A percentile compares a stretch with the other conserved stretches of the same genome.
phyloP scores from a whole-genome alignment of 768 basidiomycete species.

The Rhodotorula kratochvilovae region DNA sequence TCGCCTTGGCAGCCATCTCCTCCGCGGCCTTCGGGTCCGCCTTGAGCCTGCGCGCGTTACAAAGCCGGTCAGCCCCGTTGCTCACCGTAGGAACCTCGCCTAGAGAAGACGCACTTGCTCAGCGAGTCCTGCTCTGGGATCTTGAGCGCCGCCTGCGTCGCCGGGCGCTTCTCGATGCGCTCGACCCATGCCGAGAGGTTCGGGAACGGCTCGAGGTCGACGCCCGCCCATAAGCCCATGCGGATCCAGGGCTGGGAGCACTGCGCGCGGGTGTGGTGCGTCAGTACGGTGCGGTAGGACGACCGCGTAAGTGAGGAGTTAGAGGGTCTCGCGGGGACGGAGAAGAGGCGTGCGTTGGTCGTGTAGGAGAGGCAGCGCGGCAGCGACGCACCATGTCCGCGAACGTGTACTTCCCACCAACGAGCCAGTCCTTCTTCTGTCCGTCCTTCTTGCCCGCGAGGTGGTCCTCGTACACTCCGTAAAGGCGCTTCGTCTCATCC shows the following conservation, averaged over 20 bases:
- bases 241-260: conserved; percentile 16
- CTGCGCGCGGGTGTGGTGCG: background rate
- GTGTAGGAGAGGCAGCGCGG: background rate
- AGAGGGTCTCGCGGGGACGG: too few relatives aligned
- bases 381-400: conserved; percentile 27
- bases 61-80: background rate
- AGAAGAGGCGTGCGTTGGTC: too few relatives aligned
- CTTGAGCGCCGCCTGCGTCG: conserved; percentile 26
- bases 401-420: conserved; percentile 38
- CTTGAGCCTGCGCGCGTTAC: background rate
- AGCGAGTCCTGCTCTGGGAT: conserved; percentile 25
- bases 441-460: conserved; percentile 31
- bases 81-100: background rate
- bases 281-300: too few relatives aligned
- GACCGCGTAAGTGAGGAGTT: too few relatives aligned
- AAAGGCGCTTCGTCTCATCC: conserved; percentile 39
- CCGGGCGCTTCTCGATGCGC: conserved; percentile 29
- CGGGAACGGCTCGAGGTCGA: conserved; percentile 28
- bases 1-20: background rate
- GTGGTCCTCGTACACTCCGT: conserved; percentile 33
- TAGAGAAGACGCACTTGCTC: background rate
- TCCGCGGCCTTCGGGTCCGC: background rate
- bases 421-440: conserved; percentile 33
- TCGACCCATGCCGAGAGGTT: conserved; percentile 25
- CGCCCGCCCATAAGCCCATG: conserved; percentile 11